Evolutionary conservation across 768 basidiomycete species (phyloP), one percentile per base, ranked within the genome.

Genomic region (Crucibulum laeve): DNA sequence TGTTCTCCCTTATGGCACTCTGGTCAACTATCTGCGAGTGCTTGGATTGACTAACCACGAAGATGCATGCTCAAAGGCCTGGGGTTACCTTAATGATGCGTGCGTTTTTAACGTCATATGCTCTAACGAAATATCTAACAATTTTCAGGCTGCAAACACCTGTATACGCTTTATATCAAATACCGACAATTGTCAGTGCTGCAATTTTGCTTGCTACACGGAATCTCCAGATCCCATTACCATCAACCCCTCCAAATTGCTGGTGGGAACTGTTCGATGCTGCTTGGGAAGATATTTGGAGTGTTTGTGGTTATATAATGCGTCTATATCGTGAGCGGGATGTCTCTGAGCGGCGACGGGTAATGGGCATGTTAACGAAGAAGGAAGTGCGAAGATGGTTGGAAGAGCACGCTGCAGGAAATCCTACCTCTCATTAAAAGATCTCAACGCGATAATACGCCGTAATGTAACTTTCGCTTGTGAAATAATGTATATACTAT

Each of bases 191-290:
- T 28, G 92, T 96, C 25, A 83, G 89, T 59, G 86, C 91, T 0
- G 81, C 90, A 2, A 96, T 99, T 47, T 72, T 93, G 40, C 80
- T 98, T 37, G 73, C 90, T 2, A 75, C 79, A 10, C 81, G 91
- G 3, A 74, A 85, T 44, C 61, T 87, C n/a, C 65, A 66, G 4
- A 80, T 97, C 33, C 64, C 88, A 0, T 73, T 97, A 1, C 91
- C 92, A 0, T 81, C 80, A 1, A 66, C 69, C 7, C 72, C 82
- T 8, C 80, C 86, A 0, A 73, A 82, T 43, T 78, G 82, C 44
- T 99, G 96, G 96, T 95, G 89, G 86, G 81, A 87, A 34, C 70
- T 98, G 4, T 99, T 99, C 55, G 96, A 98, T 57, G 88, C 91
- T 0, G 71, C 80, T 0, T 89, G 82, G 80, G 90, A 92, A 42